These are phyloP conservation scores for Suillus subluteus DNA, from an alignment of 768 basidiomycete genomes.

Conservation along the genomic window DNA sequence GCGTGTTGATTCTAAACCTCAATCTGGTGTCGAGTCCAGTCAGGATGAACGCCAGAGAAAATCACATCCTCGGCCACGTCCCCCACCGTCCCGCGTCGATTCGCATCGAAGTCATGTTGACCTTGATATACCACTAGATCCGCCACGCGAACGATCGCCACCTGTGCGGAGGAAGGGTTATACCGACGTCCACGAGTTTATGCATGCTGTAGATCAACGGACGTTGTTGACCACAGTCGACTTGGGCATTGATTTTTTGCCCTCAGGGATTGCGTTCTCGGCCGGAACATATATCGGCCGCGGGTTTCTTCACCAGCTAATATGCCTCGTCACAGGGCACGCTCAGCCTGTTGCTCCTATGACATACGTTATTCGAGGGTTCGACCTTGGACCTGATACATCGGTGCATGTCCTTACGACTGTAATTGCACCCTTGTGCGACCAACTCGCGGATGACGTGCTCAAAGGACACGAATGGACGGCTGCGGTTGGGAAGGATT, in stretches of 20 bases:
- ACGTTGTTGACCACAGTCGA: conserved; percentile 36
- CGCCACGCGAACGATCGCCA: neutral
- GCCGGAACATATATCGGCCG: conserved; percentile 57
- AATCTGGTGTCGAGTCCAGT: conserved; percentile 1
- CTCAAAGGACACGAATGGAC: conserved; percentile 36
- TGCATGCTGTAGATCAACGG: conserved; percentile 10
- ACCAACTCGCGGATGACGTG: conserved; percentile 44
- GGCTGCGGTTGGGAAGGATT: conserved; percentile 35
- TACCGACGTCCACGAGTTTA: conserved; percentile 7
- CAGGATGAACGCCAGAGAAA: neutral
- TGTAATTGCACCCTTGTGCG: conserved; percentile 49
- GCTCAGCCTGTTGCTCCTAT: conserved; percentile 33
- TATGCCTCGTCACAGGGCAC: conserved; percentile 40
- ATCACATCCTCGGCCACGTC: neutral
- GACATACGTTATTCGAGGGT: conserved; percentile 39
- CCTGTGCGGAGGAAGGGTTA: conserved; percentile 13
- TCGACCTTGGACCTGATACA: conserved; percentile 48
- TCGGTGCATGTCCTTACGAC: conserved; percentile 46
- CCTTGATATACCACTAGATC: conserved; percentile 3
- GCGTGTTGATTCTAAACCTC: conserved; percentile 19
- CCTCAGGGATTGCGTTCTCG: conserved; percentile 55
- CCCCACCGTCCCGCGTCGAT: neutral
- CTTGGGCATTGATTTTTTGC: conserved; percentile 53
- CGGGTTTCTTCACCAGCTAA: conserved; percentile 62
- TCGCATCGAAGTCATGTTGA: neutral